These are phyloP conservation scores for Nemania serpens DNA, from an alignment of 2,329 filamentous ascomycete genomes.

Conservation along the genomic window DNA sequence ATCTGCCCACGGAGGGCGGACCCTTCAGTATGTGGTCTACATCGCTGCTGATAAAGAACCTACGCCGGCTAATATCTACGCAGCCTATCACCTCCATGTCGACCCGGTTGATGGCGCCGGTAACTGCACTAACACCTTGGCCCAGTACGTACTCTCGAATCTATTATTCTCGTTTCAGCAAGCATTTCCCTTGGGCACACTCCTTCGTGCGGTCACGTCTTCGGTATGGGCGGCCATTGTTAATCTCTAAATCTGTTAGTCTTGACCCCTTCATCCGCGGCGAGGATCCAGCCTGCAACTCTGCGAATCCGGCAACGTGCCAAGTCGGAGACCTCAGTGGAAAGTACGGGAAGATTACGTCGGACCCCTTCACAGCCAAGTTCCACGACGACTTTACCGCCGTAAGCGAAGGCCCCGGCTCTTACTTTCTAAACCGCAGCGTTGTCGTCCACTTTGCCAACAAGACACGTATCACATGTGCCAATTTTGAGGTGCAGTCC, in stretches of 20 bases:
- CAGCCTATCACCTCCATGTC: constrained; percentile 76
- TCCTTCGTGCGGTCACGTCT: constrained; percentile 2
- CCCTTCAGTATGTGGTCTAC: constrained; percentile 59
- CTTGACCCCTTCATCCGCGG: constrained; percentile 72
- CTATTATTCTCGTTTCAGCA: background rate
- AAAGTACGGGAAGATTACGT: constrained; percentile 68
- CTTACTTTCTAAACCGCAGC: constrained; percentile 69
- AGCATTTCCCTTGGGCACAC: background rate
- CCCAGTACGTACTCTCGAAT: constrained; percentile 49
- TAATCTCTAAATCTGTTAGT: constrained; percentile 19
- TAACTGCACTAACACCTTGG: constrained; percentile 71
- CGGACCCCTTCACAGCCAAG: constrained; percentile 52
- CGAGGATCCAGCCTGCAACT: constrained; percentile 65
- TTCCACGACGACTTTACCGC: constrained; percentile 65
- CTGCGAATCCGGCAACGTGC: constrained; percentile 63
- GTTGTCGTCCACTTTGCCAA: constrained; percentile 68
- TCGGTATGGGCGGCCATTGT: background rate
- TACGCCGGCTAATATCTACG: constrained; percentile 23
- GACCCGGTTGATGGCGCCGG: constrained; percentile 65
- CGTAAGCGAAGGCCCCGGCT: constrained; percentile 52
- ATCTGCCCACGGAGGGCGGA: constrained; percentile 60
- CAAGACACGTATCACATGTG: constrained; percentile 67
- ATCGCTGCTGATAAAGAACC: background rate
- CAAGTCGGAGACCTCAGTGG: constrained; percentile 78
- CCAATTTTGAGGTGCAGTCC: constrained; percentile 61